Conservation (phyloP, 139 green algal species). For the Coelastrella sp. region DNA sequence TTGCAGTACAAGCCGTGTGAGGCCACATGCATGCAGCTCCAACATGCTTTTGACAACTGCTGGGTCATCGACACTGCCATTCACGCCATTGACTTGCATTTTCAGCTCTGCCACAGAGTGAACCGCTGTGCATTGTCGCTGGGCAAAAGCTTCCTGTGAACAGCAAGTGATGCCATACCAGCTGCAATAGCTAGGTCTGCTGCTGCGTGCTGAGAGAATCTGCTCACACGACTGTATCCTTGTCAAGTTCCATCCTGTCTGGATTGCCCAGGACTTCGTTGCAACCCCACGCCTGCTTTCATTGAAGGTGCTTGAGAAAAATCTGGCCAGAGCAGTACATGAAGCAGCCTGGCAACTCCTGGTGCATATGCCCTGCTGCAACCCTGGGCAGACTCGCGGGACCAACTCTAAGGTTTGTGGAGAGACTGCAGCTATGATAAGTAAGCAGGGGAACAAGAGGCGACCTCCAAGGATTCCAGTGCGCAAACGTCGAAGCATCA, state of each 20-base stretch:
- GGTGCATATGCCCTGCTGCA: constrained; percentile 22
- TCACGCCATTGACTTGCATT: constrained; percentile 36
- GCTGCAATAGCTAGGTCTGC: constrained; percentile 30
- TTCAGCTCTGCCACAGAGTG: background rate
- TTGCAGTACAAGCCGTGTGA: constrained; percentile 25
- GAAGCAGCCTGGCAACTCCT: constrained; percentile 18
- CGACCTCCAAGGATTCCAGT: background rate
- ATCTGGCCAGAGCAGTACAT: constrained; percentile 15
- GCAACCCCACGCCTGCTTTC: background rate
- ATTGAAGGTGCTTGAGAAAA: constrained; percentile 23
- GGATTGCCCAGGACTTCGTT: background rate
- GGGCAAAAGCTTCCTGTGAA: background rate
- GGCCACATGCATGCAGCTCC: constrained; percentile 40
- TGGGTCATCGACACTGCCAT: constrained; percentile 21
- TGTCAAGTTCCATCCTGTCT: constrained; percentile 41
- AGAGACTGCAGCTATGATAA: background rate
- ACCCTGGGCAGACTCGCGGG: background rate
- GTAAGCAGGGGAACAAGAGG: background rate
- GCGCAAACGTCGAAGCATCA: too few relatives aligned
- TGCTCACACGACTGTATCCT: background rate
- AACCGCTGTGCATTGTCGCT: background rate
- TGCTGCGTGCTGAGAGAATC: background rate
- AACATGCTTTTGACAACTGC: background rate
- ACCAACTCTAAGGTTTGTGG: background rate
- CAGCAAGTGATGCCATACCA: constrained; percentile 50